Base-by-base conservation (phyloP, 371 early-diverging fungal species). In the Conidiobolus coronatus region DNA sequence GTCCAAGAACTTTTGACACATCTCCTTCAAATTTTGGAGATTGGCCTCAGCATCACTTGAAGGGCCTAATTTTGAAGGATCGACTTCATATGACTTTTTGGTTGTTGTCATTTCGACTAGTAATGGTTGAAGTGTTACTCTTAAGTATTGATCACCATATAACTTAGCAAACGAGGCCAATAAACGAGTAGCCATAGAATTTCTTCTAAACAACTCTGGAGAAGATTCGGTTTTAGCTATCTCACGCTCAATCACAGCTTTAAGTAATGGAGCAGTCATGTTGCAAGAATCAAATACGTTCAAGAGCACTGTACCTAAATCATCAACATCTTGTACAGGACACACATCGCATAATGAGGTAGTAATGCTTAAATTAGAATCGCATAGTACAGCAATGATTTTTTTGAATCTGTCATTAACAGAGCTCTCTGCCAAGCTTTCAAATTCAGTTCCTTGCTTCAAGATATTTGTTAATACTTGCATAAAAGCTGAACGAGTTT, bases 381-480 rank as follows among this genome's bases (percentile, higher is more conserved):
- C 73, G 7, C 69, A 64, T 15, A 81, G 52, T 48, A 74, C 53
- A 57, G 84, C 81, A 7, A 84, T 62, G 17, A 87, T 53, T 49
- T 75, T 78, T 37, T 77, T 73, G 45, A 81, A 81, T 14, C 84
- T 68, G 50, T 72, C 77, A 23, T 71, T 68, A 54, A 75, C 72
- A 14, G 72, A 74, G 49, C 72, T 79, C 50, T 82, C 82, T 1
- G 79, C 78, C 20, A 91, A 60, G 2, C 77, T 78, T 38, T 78
- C 85, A 52, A 85, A 86, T 52, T 85, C 81, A 6, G 84, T 77
- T 2, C 88, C 92, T 55, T 79, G 73, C 47, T 82, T 78, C 24
- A 92, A 60, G 41, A 91, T 77, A 51, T 88, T 84, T 18, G 90
- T 86, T 52, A 92, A 62, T 19, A 92, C 90, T 48, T 86, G 79